Percentiles rank a stretch among this genome's conserved stretches.
These are phyloP conservation scores for Moelleriella libera DNA, from an alignment of 2,329 filamentous ascomycete genomes.

Conservation along the genomic window DNA sequence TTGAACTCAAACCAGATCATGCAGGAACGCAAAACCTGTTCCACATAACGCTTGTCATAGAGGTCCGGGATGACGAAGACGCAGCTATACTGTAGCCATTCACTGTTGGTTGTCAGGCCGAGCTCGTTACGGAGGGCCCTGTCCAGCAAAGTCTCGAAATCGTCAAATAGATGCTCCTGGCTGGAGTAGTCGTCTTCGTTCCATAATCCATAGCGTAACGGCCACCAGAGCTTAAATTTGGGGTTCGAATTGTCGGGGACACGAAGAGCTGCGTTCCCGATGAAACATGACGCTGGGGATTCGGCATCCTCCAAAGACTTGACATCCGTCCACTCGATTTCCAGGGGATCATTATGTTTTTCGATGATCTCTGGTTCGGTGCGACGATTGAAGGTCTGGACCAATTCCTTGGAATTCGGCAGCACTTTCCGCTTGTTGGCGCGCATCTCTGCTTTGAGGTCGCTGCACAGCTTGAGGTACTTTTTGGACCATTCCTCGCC, in stretches of 20 bases:
- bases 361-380: conserved; percentile 76
- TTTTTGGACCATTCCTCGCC: conserved; percentile 66
- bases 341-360: conserved; percentile 86
- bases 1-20: conserved; percentile 84
- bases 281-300: conserved; percentile 49
- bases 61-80: conserved; percentile 96
- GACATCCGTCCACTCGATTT: conserved; percentile 91
- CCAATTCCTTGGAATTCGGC: conserved; percentile 94
- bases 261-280: conserved; percentile 68
- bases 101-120: conserved; percentile 59
- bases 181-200: conserved; percentile 82
- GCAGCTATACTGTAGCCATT: conserved; percentile 84
- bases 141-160: conserved; percentile 77
- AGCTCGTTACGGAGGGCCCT: conserved; percentile 78
- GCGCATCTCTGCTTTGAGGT: conserved; percentile 82
- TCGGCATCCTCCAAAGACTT: conserved; percentile 51
- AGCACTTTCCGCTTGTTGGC: conserved; percentile 87
- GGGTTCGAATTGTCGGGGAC: conserved; percentile 83
- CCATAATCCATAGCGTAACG: conserved; percentile 70
- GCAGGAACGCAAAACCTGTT: conserved; percentile 68
- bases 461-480: conserved; percentile 70
- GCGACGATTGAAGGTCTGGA: conserved; percentile 84
- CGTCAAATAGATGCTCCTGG: conserved; percentile 68
- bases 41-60: conserved; percentile 89
- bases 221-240: conserved; percentile 88